Percentiles rank a stretch among this genome's conserved stretches.
Evolutionary conservation across 2,329 filamentous ascomycete species (phyloP).

Genomic region (Colletotrichum siamense): DNA sequence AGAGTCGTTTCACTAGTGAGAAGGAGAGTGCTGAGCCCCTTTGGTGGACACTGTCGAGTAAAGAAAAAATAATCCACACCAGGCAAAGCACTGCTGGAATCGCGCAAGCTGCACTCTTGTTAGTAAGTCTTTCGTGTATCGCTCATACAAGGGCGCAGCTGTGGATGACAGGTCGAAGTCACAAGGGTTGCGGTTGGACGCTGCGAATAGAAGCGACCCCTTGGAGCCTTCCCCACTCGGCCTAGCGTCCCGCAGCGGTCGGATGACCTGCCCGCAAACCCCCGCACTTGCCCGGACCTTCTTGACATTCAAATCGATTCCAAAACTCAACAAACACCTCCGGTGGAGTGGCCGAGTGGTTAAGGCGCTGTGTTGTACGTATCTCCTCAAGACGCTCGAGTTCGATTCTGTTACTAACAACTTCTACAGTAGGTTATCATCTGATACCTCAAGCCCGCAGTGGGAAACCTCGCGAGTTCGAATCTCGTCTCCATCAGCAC

Average conservation of each 20-base stretch:
- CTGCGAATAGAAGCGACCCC: neutral
- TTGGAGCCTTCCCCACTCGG: neutral
- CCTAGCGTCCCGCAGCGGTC: neutral
- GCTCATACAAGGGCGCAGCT: neutral
- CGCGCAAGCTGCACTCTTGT: neutral
- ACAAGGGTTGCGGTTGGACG: neutral
- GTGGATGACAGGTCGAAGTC: neutral
- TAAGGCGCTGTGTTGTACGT: neutral
- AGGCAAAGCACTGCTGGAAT: neutral
- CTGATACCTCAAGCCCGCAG: neutral
- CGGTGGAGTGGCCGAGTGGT: neutral
- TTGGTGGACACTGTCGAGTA: neutral
- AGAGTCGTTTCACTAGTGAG: neutral
- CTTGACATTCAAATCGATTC: rapidly evolving
- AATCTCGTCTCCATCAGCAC: conserved; percentile 10
- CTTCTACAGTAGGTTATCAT: neutral
- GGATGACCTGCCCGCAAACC: neutral
- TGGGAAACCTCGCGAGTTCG: conserved; percentile 25
- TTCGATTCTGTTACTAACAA: neutral
- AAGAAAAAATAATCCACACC: neutral
- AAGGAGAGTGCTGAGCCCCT: neutral
- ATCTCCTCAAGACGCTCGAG: neutral
- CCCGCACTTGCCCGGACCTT: neutral
- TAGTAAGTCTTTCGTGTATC: neutral
- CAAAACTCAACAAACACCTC: neutral